Evolutionary conservation across 257 asterid species (phyloP), one percentile per base, ranked within the genome.

Genomic region (Osmanthus fragrans): DNA sequence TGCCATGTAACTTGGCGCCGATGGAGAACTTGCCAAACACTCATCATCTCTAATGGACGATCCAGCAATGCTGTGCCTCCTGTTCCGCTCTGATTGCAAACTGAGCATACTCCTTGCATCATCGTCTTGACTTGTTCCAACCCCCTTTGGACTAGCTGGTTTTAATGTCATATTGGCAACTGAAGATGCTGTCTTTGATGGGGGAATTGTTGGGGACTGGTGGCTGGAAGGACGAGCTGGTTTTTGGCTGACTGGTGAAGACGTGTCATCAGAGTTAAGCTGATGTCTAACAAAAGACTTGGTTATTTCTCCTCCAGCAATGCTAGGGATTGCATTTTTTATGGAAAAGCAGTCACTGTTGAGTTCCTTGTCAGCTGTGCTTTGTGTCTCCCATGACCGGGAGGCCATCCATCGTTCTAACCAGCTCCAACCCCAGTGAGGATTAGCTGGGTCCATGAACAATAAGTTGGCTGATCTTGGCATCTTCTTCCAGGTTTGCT

Each of bases 351-450:
- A 85, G 27, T 88, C 96, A 1, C 51, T 82, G 73, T 80, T 90
- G 8, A 64, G 81, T 79, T 88, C 97, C 80, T 91, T 91, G 74
- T 91, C 96, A 0, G 82, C 27, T 1, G 81, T 56, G 67, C 74
- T 76, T 63, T 83, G 92, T 33, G 85, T 56, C 73, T 92, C 97
- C 87, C 82, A 89, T 67, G 97, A 92, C 25, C 87, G 90, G 64
- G 92, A 87, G 18, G 97, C 97, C 90, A 88, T 90, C 93, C 93
- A 92, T 12, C 98, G 91, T 77, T 96, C 99, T 72, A 93, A 69
- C 99, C 99, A 96, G 88, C 99, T 96, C 99, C 98, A 96, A 3
- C 98, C 99, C 98, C 99, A 93, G 32, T 96, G 98, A 67, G 97
- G 98, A 85, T 96, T 96, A 9, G 96, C 90, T 0, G 95, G 99